phyloP scores from a whole-genome alignment of 495 filamentous ascomycete genomes.

The Astrothelium macrocarpum region DNA sequence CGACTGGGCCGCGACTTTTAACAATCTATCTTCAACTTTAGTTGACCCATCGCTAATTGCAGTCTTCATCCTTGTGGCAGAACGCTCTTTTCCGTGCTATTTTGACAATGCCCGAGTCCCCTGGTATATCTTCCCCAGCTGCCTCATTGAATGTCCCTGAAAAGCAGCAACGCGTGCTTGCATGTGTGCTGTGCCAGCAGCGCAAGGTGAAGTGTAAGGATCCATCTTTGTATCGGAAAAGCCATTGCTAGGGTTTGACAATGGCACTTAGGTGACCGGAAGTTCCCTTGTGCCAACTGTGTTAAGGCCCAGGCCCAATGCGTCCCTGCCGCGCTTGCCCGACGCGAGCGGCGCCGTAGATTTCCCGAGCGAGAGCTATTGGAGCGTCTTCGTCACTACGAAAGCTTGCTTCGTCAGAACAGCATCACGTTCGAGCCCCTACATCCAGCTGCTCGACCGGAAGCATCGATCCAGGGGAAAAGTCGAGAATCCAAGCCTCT shows the following conservation, averaged over 20 bases:
- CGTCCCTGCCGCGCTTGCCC: slow-evolving; percentile 36
- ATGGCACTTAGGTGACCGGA: slow-evolving; percentile 24
- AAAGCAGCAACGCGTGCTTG: slow-evolving; percentile 41
- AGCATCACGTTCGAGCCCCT: slow-evolving; percentile 45
- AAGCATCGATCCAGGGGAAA: too few species aligned
- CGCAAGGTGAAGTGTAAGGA: slow-evolving; percentile 49
- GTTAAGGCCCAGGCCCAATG: slow-evolving; percentile 35
- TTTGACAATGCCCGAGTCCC: too few species aligned
- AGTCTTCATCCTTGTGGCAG: too few species aligned
- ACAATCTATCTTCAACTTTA: too few species aligned
- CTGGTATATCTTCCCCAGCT: too few species aligned
- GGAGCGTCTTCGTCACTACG: slow-evolving; percentile 43
- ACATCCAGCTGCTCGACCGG: slow-evolving; percentile 27
- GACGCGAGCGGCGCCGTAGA: slow-evolving; percentile 39
- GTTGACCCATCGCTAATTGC: too few species aligned
- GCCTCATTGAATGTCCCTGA: too few species aligned
- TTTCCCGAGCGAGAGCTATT: slow-evolving; percentile 49
- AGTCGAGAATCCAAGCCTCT: slow-evolving; percentile 1
- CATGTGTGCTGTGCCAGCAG: slow-evolving; percentile 48
- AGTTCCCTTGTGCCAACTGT: slow-evolving; percentile 47
- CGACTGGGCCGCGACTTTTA: too few species aligned
- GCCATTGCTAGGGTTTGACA: not conserved
- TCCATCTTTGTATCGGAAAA: not conserved
- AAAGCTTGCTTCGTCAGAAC: slow-evolving; percentile 43
- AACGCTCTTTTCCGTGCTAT: too few species aligned